Percentiles rank a stretch among this genome's conserved stretches.
Conservation (phyloP, 2,329 filamentous ascomycete genomes). For the Elsinoe arachidis region DNA sequence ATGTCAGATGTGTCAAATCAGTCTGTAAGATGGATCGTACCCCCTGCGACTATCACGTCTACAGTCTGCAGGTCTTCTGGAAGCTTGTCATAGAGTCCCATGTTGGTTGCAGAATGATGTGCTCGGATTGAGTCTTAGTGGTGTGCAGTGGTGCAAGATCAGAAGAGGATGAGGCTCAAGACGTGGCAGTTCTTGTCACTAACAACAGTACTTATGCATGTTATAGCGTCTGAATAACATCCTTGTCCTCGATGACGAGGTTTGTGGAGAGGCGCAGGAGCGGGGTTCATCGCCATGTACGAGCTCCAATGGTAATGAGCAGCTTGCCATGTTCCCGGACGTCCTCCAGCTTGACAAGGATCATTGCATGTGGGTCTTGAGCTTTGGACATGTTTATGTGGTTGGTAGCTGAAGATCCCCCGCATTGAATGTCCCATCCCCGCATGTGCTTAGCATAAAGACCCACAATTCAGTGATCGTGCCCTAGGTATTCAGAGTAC, state of each 20-base stretch:
- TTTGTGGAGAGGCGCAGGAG: not conserved
- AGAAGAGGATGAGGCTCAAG: too few relatives aligned
- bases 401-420: not conserved
- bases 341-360: not conserved
- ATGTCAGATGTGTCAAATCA: slow-evolving; percentile 11
- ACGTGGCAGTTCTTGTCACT: too few relatives aligned
- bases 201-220: not conserved
- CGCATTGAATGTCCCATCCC: not conserved
- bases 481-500: not conserved
- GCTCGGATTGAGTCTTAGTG: not conserved
- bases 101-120: not conserved
- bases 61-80: slow-evolving; percentile 36
- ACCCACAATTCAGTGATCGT: not conserved
- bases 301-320: too few relatives aligned
- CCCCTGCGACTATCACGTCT: slow-evolving; percentile 45
- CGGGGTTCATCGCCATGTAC: not conserved
- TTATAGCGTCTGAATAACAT: not conserved
- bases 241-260: not conserved
- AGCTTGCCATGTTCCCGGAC: not conserved
- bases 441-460: not conserved
- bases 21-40: slow-evolving; percentile 20
- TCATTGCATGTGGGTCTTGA: not conserved
- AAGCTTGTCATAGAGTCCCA: slow-evolving; percentile 28
- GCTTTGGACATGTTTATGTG: not conserved
- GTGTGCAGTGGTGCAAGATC: not conserved